Percentiles rank a stretch among this genome's conserved stretches.
Evolutionary conservation across 129 eudicot genomes (phyloP).

Genomic region (Calendula officinalis): DNA sequence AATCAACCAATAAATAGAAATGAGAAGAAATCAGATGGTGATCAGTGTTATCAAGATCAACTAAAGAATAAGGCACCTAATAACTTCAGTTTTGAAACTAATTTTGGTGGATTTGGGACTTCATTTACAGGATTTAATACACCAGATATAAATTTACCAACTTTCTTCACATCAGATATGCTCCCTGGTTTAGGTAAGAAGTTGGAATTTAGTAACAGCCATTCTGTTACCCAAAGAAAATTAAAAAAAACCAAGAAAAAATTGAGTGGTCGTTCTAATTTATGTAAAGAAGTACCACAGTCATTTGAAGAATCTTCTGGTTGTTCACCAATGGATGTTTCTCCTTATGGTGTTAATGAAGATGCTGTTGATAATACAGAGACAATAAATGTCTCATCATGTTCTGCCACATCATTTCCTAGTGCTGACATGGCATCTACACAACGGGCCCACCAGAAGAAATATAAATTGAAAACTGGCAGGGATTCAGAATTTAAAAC

Average conservation of each 20-base stretch:
- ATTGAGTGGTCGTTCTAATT: conserved; percentile 18
- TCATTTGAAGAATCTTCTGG: conserved; percentile 53
- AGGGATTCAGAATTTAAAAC: conserved; percentile 24
- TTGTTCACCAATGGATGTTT: conserved; percentile 94
- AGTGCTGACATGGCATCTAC: conserved; percentile 39
- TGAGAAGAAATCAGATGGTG: too few species aligned
- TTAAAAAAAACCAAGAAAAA: conserved; percentile 55
- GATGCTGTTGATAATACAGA: not conserved
- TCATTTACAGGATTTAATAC: conserved; percentile 42
- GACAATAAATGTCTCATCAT: conserved; percentile 15
- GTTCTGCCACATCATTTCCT: conserved; percentile 32
- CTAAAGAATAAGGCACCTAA: not conserved
- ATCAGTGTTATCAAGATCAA: too few species aligned
- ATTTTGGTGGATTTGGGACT: conserved; percentile 21
- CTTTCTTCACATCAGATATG: conserved; percentile 43
- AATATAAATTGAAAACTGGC: conserved; percentile 58
- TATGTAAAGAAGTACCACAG: conserved; percentile 31
- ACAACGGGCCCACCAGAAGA: conserved; percentile 54
- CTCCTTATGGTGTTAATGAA: conserved; percentile 60
- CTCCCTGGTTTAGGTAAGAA: conserved; percentile 42
- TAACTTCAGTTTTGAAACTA: conserved; percentile 35
- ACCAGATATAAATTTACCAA: conserved; percentile 39
- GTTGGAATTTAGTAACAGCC: conserved; percentile 35
- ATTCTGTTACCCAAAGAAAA: conserved; percentile 40
- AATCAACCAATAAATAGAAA: too few species aligned